Evolutionary conservation across 306 rosid species (phyloP).

Genomic region (Datisca glomerata): DNA sequence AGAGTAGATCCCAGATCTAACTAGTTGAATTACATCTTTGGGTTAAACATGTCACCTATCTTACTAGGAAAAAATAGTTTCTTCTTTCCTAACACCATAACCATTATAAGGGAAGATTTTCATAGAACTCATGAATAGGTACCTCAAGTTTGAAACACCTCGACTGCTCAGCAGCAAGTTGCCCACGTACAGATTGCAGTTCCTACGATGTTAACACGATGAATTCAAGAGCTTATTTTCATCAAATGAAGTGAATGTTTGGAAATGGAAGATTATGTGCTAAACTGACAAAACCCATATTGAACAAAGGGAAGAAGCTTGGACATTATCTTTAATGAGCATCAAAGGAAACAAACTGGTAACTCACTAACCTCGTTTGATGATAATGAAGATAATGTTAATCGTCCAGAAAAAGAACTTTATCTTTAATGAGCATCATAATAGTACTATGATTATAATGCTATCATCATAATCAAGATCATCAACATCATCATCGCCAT

Average conservation of each 20-base stretch:
- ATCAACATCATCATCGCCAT: too few relatives aligned
- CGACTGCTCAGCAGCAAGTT: slow-evolving; percentile 89
- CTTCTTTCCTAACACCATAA: too few relatives aligned
- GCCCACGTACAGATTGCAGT: slow-evolving; percentile 93
- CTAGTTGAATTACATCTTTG: neutral
- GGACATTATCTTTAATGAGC: too few relatives aligned
- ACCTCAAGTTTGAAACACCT: slow-evolving; percentile 98
- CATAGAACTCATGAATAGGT: slow-evolving; percentile 6
- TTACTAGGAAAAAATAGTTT: neutral
- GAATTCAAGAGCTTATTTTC: slow-evolving; percentile 5
- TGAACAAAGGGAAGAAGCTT: neutral
- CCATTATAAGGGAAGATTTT: too few relatives aligned
- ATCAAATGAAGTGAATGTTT: neutral
- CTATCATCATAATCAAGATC: too few relatives aligned
- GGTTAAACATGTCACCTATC: neutral
- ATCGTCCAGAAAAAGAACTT: too few relatives aligned
- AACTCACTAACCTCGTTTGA: too few relatives aligned
- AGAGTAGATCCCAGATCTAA: neutral
- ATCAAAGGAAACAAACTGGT: too few relatives aligned
- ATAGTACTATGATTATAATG: too few relatives aligned
- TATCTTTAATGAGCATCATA: too few relatives aligned
- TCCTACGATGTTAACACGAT: slow-evolving; percentile 34
- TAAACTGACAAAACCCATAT: neutral
- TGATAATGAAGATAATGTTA: too few relatives aligned
- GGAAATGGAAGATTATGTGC: neutral